Evolutionary conservation across 352 stramenopile genomes (phyloP).

Genomic region (Pythium volutum): DNA sequence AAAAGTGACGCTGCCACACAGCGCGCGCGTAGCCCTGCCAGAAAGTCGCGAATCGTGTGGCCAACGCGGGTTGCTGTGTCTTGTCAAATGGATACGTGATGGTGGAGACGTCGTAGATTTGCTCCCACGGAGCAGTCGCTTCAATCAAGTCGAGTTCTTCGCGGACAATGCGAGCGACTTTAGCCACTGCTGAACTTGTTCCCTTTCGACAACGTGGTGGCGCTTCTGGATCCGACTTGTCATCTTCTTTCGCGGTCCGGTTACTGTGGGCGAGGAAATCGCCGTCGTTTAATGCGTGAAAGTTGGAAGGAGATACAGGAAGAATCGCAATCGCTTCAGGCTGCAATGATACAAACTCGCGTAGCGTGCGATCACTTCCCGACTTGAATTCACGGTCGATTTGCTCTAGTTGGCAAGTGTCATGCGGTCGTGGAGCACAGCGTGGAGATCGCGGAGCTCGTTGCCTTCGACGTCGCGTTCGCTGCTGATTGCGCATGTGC

Average conservation of each 20-base stretch:
- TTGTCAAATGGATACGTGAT: constrained; percentile 14
- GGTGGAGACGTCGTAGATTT: background rate
- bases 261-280: background rate
- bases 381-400: constrained; percentile 6
- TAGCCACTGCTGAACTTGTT: background rate
- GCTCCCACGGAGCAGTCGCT: constrained; percentile 1
- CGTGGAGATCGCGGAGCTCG: background rate
- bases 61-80: background rate
- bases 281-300: background rate
- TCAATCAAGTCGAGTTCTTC: background rate
- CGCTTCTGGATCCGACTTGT: too few relatives aligned
- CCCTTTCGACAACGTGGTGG: too few relatives aligned
- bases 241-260: too few relatives aligned
- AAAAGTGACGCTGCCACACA: constrained; percentile 9
- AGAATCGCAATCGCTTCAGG: constrained; percentile 7
- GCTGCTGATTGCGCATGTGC: background rate
- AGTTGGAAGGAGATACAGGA: background rate
- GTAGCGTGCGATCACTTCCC: background rate
- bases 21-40: background rate
- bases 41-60: background rate
- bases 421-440: background rate
- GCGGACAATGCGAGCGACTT: background rate
- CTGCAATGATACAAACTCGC: constrained; percentile 3
- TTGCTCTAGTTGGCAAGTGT: background rate
- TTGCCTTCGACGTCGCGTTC: background rate